These are phyloP conservation scores for Ligustrum vulgare DNA, from an alignment of 257 asterid genomes.

Conservation along the genomic window DNA sequence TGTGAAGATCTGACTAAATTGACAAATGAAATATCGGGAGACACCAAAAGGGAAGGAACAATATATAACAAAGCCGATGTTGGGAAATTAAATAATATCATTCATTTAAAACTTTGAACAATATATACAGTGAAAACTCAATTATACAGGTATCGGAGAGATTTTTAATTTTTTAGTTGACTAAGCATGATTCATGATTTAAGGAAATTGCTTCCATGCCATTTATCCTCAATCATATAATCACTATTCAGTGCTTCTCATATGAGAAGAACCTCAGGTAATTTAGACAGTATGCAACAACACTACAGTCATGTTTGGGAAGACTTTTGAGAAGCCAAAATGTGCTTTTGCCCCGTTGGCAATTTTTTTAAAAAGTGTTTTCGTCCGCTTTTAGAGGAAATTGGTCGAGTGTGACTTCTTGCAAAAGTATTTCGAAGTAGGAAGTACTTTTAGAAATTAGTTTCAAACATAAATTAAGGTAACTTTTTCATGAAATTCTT, in stretches of 20 bases:
- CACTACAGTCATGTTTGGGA: background rate
- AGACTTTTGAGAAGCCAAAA: no score
- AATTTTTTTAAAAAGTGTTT: no score
- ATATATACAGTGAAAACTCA: background rate
- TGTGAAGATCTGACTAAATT: slow-evolving; percentile 6
- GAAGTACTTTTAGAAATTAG: no score
- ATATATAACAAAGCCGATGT: background rate
- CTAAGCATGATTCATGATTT: background rate
- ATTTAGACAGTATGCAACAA: background rate
- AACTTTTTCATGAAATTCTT: no score
- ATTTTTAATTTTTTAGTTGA: background rate
- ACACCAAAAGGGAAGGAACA: background rate
- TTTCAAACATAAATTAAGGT: no score
- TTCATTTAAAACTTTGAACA: background rate
- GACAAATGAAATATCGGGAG: background rate
- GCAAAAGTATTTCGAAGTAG: no score
- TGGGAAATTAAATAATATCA: background rate
- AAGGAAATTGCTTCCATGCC: background rate
- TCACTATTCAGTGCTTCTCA: background rate
- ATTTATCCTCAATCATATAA: background rate
- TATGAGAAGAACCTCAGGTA: background rate
- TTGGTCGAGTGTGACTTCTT: no score
- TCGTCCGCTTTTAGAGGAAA: no score
- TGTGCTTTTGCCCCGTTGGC: no score
- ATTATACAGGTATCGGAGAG: background rate